These are phyloP conservation scores for Hypoxylon sp. DNA, from an alignment of 2,329 filamentous ascomycete species.

Conservation along the genomic window DNA sequence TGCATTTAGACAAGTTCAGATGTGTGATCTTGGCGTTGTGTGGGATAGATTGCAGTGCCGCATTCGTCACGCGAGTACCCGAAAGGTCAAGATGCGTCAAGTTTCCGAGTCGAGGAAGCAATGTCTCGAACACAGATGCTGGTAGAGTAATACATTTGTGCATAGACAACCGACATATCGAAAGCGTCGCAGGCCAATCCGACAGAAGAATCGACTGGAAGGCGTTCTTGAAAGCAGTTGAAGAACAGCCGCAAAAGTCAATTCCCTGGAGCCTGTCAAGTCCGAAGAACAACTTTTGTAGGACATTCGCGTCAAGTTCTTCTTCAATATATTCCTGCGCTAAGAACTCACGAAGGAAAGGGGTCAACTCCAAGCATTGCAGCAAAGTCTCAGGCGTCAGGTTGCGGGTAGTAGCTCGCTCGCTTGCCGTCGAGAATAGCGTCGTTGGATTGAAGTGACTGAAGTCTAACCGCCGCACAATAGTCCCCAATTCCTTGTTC, in stretches of 20 bases:
- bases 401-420: constrained; percentile 82
- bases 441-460: constrained; percentile 88
- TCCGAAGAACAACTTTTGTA: constrained; percentile 78
- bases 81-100: constrained; percentile 86
- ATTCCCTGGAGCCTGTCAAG: constrained; percentile 76
- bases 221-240: constrained; percentile 74
- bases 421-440: constrained; percentile 80
- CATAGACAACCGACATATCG: constrained; percentile 78
- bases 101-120: constrained; percentile 78
- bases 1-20: constrained; percentile 83
- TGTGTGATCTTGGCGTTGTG: constrained; percentile 81
- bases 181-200: constrained; percentile 69
- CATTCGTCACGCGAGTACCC: constrained; percentile 81
- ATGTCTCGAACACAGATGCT: constrained; percentile 74
- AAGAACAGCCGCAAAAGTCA: constrained; percentile 84
- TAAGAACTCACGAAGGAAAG: constrained; percentile 82
- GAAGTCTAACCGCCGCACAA: constrained; percentile 85
- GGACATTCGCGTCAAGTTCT: constrained; percentile 77
- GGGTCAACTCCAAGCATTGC: constrained; percentile 78
- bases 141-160: constrained; percentile 84
- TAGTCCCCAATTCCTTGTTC: constrained; percentile 78
- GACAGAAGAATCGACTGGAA: constrained; percentile 71
- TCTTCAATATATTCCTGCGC: constrained; percentile 86
- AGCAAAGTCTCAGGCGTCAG: constrained; percentile 81
- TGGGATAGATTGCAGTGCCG: constrained; percentile 79